These are phyloP conservation scores for Tricholoma bakamatsutake DNA, from an alignment of 768 basidiomycete species.

Conservation along the genomic window DNA sequence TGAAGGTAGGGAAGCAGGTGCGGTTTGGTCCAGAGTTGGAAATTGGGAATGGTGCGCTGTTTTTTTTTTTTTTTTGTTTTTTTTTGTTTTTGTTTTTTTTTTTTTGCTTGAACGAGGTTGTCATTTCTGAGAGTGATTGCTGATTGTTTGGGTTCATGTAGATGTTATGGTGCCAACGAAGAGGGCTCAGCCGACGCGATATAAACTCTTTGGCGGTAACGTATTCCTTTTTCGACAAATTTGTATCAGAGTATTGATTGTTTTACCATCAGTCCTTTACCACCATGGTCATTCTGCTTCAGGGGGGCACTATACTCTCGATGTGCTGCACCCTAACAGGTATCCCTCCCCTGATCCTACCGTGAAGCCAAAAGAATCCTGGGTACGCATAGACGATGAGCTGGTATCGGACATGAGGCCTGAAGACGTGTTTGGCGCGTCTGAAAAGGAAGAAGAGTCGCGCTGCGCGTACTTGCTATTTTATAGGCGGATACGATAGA, in stretches of 20 bases:
- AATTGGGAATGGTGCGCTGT: conserved; percentile 55
- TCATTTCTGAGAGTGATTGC: not conserved
- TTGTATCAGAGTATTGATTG: not conserved
- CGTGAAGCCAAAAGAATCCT: conserved; percentile 49
- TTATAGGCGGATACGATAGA: conserved; percentile 55
- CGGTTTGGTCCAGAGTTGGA: conserved; percentile 73
- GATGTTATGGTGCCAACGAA: conserved; percentile 58
- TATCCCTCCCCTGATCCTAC: conserved; percentile 26
- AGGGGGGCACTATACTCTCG: conserved; percentile 94
- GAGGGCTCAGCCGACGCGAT: conserved; percentile 43
- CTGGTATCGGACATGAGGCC: conserved; percentile 66
- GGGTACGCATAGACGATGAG: conserved; percentile 95
- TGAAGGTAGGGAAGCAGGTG: conserved; percentile 83
- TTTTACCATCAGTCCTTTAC: conserved; percentile 58
- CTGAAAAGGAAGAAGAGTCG: conserved; percentile 41
- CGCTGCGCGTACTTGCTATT: conserved; percentile 86
- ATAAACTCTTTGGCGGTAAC: conserved; percentile 79
- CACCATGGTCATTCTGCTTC: conserved; percentile 90
- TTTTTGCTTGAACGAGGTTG: not conserved
- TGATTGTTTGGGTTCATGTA: conserved; percentile 13
- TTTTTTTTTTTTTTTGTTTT: not conserved
- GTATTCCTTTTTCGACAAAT: conserved; percentile 14
- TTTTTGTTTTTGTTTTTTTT: too few relatives aligned
- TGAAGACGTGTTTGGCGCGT: conserved; percentile 67
- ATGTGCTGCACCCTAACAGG: conserved; percentile 73